A percentile compares a stretch with the other conserved stretches of the same genome.
These are phyloP conservation scores for Globisporangium cystogenes DNA, from an alignment of 352 stramenopile species.

Conservation along the genomic window DNA sequence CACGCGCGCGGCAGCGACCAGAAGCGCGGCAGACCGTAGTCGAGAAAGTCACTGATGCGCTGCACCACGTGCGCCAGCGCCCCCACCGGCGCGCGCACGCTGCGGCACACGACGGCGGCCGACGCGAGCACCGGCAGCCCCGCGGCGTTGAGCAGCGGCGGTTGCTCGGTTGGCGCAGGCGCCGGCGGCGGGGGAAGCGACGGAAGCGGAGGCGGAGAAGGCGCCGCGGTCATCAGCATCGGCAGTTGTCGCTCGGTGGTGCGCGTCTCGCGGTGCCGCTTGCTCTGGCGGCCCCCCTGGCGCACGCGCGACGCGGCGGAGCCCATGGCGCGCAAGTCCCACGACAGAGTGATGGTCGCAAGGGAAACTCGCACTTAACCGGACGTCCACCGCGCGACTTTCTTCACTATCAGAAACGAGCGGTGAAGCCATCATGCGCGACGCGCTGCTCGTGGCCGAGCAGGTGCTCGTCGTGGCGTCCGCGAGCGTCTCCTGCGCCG, in stretches of 20 bases:
- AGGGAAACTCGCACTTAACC: background rate
- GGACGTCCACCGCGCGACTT: background rate
- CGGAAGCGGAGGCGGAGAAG: background rate
- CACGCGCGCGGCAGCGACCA: conserved; percentile 10
- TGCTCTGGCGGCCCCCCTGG: no score
- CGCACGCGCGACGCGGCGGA: conserved; percentile 1
- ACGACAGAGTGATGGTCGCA: background rate
- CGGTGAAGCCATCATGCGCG: background rate
- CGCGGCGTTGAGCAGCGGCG: conserved; percentile 2
- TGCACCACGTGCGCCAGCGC: conserved; percentile 10
- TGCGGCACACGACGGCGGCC: conserved; percentile 7
- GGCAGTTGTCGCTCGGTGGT: background rate
- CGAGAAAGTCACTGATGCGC: conserved; percentile 12
- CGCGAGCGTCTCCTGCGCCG: conserved; percentile 54
- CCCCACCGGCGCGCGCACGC: conserved; percentile 4
- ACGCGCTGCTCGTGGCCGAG: conserved; percentile 27
- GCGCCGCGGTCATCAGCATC: no score
- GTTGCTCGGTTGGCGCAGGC: background rate
- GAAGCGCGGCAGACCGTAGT: conserved; percentile 10
- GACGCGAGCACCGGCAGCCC: conserved; percentile 9
- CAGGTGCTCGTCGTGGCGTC: conserved; percentile 45
- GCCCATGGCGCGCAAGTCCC: background rate
- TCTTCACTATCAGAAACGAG: background rate
- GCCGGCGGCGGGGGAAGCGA: no score
- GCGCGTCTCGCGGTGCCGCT: background rate